A percentile compares a stretch with the other conserved stretches of the same genome.
Evolutionary conservation across 495 filamentous ascomycete species (phyloP).

Genomic region (Opeltia flavorubescens): DNA sequence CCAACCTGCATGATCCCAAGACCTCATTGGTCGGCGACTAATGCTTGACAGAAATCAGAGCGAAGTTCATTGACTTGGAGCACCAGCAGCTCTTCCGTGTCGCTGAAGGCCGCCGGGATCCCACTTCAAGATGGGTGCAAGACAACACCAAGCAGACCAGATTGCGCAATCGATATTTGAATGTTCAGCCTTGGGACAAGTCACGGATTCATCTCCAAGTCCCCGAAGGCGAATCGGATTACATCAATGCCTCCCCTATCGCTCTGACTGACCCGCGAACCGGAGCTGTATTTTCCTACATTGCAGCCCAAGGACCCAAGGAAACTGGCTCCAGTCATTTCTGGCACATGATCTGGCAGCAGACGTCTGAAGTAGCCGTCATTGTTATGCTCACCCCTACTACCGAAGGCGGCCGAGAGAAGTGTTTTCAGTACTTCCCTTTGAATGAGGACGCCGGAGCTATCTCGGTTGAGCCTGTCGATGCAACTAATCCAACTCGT

Average conservation of each 20-base stretch:
- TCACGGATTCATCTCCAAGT: conserved; percentile 78
- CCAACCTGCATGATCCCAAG: conserved; percentile 7
- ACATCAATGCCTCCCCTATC: conserved; percentile 95
- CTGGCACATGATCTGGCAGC: conserved; percentile 93
- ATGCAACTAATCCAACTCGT: conserved; percentile 25
- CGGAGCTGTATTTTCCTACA: conserved; percentile 12
- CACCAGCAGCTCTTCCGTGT: conserved; percentile 48
- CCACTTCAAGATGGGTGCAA: conserved; percentile 40
- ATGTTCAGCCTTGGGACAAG: conserved; percentile 66
- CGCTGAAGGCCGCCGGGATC: conserved; percentile 26
- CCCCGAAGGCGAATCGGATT: conserved; percentile 65
- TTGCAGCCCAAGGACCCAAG: conserved; percentile 58
- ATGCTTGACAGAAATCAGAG: conserved; percentile 27
- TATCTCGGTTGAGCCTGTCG: conserved; percentile 31
- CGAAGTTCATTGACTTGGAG: conserved; percentile 45
- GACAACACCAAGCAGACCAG: conserved; percentile 33
- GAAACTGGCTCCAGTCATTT: conserved; percentile 55
- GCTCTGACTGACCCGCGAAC: conserved; percentile 43
- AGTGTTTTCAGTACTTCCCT: conserved; percentile 89
- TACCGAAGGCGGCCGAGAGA: conserved; percentile 65
- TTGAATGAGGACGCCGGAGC: conserved; percentile 32
- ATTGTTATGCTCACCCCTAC: conserved; percentile 95
- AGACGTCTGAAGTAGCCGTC: conserved; percentile 62
- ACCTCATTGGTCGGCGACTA: conserved; percentile 8
- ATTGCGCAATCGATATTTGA: conserved; percentile 48